Conservation (phyloP, 257 asterid species). For the Solanum sparsipilum region DNA sequence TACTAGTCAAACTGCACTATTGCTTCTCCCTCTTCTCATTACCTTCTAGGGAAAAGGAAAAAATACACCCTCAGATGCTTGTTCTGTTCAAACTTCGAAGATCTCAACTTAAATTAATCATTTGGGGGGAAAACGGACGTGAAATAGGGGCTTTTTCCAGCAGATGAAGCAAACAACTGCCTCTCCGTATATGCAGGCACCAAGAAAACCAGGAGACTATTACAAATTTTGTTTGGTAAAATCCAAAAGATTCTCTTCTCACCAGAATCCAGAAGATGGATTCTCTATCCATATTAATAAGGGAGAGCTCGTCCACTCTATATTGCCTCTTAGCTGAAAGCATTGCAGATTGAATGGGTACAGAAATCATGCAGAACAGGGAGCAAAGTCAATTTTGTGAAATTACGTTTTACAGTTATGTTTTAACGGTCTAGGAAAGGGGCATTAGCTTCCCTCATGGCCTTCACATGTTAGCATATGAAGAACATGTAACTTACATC, state of each 20-base stretch:
- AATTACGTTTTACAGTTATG: background rate
- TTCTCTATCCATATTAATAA: background rate
- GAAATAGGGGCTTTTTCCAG: background rate
- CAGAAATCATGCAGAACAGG: background rate
- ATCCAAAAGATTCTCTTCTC: background rate
- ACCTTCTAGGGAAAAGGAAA: background rate
- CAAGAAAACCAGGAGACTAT: background rate
- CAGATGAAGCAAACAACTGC: background rate
- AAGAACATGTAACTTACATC: background rate
- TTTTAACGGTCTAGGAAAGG: background rate
- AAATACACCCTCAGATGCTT: background rate
- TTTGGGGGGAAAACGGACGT: background rate
- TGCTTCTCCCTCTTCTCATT: background rate
- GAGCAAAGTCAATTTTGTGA: background rate
- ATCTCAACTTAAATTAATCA: background rate
- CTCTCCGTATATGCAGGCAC: background rate
- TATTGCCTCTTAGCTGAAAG: background rate
- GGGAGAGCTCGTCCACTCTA: background rate
- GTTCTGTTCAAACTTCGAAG: background rate
- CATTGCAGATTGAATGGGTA: background rate
- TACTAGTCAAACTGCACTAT: background rate
- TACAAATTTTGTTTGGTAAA: background rate
- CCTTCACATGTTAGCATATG: background rate
- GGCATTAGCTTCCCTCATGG: background rate
- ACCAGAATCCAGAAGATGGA: background rate